These are phyloP conservation scores for Ascochyta lentis DNA, from an alignment of 2,329 filamentous ascomycete species.

Conservation along the genomic window DNA sequence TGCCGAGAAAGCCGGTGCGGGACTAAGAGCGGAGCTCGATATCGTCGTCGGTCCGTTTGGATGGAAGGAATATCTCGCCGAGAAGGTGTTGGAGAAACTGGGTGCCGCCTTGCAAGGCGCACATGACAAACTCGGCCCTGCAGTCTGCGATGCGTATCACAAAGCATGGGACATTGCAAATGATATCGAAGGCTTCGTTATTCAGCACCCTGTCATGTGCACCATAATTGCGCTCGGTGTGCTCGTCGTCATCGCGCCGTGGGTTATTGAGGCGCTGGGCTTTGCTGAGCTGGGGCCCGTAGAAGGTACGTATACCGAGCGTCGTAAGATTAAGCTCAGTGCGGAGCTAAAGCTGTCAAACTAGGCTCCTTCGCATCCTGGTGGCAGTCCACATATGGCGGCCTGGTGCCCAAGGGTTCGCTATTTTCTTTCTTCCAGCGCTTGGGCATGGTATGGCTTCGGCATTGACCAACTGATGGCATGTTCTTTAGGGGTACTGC, in stretches of 20 bases:
- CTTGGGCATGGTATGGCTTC: slow-evolving; percentile 49
- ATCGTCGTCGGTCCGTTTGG: slow-evolving; percentile 31
- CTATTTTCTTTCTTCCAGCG: slow-evolving; percentile 55
- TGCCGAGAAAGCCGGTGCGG: slow-evolving; percentile 23
- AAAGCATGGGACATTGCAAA: slow-evolving; percentile 30
- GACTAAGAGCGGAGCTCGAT: slow-evolving; percentile 32
- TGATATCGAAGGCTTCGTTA: slow-evolving; percentile 36
- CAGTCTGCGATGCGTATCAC: slow-evolving; percentile 33
- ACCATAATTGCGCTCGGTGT: slow-evolving; percentile 43
- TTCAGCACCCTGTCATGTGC: slow-evolving; percentile 38
- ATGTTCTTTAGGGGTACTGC: neutral
- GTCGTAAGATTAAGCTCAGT: neutral
- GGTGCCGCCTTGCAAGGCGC: slow-evolving; percentile 30
- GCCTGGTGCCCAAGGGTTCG: slow-evolving; percentile 50
- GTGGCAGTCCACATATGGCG: slow-evolving; percentile 51
- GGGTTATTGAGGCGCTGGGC: slow-evolving; percentile 39
- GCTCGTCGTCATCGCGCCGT: slow-evolving; percentile 36
- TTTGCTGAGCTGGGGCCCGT: slow-evolving; percentile 41
- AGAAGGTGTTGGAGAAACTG: slow-evolving; percentile 37
- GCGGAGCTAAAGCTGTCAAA: slow-evolving; percentile 3
- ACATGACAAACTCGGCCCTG: slow-evolving; percentile 32
- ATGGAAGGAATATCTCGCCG: slow-evolving; percentile 43
- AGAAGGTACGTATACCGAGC: slow-evolving; percentile 32
- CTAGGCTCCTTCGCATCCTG: slow-evolving; percentile 48
- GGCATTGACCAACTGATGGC: slow-evolving; percentile 19